Base-by-base conservation (phyloP, 768 basidiomycete species). In the Brasilioporus rufonigricans region DNA sequence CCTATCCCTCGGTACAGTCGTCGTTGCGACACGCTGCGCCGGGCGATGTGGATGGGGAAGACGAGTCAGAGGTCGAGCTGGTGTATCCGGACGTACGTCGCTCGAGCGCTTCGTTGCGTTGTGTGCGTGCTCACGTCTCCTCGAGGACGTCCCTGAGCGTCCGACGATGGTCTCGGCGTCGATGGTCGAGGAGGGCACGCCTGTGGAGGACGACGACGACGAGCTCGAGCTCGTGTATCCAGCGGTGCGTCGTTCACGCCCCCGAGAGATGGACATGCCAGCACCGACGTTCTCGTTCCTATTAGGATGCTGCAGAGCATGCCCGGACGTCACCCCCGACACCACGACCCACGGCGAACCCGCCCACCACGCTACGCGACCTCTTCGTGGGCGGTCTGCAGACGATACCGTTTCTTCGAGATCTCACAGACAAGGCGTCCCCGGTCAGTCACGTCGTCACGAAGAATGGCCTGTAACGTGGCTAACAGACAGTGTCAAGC, bases 11-110 rank as follows among this genome's bases (percentile, higher is more conserved):
- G n/a, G n/a, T n/a, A n/a, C n/a, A n/a, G n/a, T n/a, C n/a, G n/a
- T n/a, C n/a, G n/a, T n/a, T n/a, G n/a, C n/a, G n/a, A n/a, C n/a
- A n/a, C n/a, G n/a, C n/a, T n/a, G n/a, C n/a, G n/a, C n/a, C n/a
- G n/a, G n/a, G n/a, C n/a, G n/a, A 1, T 9, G 35, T 2, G 10
- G 41, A 1, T 6, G 12, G 7, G 1, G 27, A 26, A 13, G 45
- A 52, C 2, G 23, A 56, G 10, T 62, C 57, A 1, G 59, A 65
- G 21, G 14, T 55, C 5, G 59, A 68, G 8, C 39, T 68, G 3
- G 24, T 57, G 0, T 70, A 70, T 54, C 66, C 68, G 12, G 59
- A 66, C 23, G 67, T 68, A 19, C 36, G 61, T 44, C 24, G 29
- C 14, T n/a, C n/a, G 36, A 10, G 51, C 21, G 1, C 18, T 19